Base-by-base conservation (phyloP, 2,329 filamentous ascomycete species). In the Dichotomopilus funicola region DNA sequence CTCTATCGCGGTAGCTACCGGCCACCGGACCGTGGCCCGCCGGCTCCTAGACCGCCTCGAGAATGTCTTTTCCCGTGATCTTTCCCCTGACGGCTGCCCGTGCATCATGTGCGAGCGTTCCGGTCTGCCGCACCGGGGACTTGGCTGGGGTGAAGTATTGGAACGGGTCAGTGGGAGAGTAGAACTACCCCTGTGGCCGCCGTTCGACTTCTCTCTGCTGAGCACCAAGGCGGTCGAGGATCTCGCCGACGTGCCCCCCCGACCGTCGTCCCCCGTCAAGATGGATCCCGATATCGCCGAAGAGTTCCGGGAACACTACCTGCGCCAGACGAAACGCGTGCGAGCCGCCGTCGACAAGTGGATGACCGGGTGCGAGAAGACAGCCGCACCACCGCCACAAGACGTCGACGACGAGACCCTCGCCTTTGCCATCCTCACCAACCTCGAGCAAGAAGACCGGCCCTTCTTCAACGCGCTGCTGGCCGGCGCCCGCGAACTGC, bases 341-440 rank as follows among this genome's bases (percentile, higher is more conserved):
- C 89, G 91, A 66, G 83, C 86, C n/a, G 87, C 88, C 0, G 92
- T 97, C 1, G 90, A 96, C 69, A 87, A 82, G 65, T 97, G 92
- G 92, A 82, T 97, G 59, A 86, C 81, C 38, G 87, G 83, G 57
- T 92, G 92, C 63, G 85, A 86, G 36, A 87, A 91, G 58, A 80
- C 83, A 12, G 81, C 86, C 1, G 82, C 82, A 1, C 87, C 86
- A 51, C 86, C 89, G 1, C 91, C 91, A 0, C 86, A 91, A 59
- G 92, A 96, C 56, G 87, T 96, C 5, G 92, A 96, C 65, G 91
- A 96, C 59, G 92, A 96, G 72, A 97, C 92, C 0, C 75, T 97
- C 38, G 87, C 88, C 2, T 96, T 97, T 72, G 91, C 92, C 53
- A 95, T 97, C 70, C 76, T 96, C 57, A 97, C 92, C 8, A 91